phyloP scores from a whole-genome alignment of 257 asterid genomes.

The Nicotiana noctiflora region DNA sequence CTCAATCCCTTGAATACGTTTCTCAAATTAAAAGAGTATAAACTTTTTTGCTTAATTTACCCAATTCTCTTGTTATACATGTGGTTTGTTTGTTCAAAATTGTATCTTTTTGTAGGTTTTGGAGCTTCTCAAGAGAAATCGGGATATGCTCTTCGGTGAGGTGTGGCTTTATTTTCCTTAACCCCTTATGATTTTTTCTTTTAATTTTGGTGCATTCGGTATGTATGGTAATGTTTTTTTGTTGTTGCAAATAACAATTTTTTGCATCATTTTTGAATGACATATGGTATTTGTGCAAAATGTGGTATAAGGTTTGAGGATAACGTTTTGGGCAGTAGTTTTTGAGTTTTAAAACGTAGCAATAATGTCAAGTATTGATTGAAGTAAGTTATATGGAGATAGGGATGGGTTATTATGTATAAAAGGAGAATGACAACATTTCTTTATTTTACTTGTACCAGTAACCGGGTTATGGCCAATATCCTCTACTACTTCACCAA shows the following conservation, averaged over 20 bases:
- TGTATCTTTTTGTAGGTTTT: conserved; percentile 43
- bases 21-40: conserved; percentile 60
- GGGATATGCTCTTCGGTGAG: conserved; percentile 93
- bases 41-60: not conserved
- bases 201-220: not conserved
- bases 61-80: not conserved
- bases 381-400: not conserved
- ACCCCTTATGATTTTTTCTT: not conserved
- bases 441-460: too few species aligned
- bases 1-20: conserved; percentile 65
- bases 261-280: not conserved
- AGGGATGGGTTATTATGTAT: not conserved
- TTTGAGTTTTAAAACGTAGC: not conserved
- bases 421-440: too few species aligned
- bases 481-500: too few species aligned
- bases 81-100: not conserved
- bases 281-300: too few species aligned
- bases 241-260: too few species aligned
- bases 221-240: not conserved
- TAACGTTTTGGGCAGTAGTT: not conserved
- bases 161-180: conserved; percentile 18
- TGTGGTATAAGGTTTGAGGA: not conserved
- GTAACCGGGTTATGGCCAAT: too few species aligned
- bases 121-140: conserved; percentile 73
- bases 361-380: not conserved